A percentile compares a stretch with the other conserved stretches of the same genome.
Evolutionary conservation across 2,329 filamentous ascomycete species (phyloP).

Genomic region (Botrytis deweyae): DNA sequence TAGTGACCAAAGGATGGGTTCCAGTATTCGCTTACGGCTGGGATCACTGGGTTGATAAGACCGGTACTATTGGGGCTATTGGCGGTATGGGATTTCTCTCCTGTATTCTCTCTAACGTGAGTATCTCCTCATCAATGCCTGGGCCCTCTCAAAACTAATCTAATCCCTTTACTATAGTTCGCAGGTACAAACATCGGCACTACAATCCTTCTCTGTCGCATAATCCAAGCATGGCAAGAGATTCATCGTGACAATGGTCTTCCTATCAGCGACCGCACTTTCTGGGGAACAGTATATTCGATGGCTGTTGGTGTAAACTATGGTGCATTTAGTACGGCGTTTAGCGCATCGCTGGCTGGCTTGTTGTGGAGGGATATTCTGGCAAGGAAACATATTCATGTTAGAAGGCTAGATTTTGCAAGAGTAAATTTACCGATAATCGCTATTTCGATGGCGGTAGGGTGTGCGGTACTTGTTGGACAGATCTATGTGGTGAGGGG

Average conservation of each 20-base stretch:
- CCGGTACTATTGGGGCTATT: slow-evolving; percentile 65
- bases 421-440: slow-evolving; percentile 70
- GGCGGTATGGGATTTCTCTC: slow-evolving; percentile 73
- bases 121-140: slow-evolving; percentile 38
- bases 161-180: slow-evolving; percentile 50
- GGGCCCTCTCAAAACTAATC: slow-evolving; percentile 22
- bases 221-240: slow-evolving; percentile 66
- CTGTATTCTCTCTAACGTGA: slow-evolving; percentile 69
- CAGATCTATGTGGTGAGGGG: slow-evolving; percentile 60
- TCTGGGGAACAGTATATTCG: slow-evolving; percentile 72
- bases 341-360: slow-evolving; percentile 70
- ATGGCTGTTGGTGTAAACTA: slow-evolving; percentile 76
- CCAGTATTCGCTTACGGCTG: slow-evolving; percentile 71
- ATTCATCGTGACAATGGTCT: slow-evolving; percentile 52
- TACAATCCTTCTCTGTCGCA: slow-evolving; percentile 68
- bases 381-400: slow-evolving; percentile 63
- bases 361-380: slow-evolving; percentile 73
- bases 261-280: slow-evolving; percentile 61
- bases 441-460: slow-evolving; percentile 64
- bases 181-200: slow-evolving; percentile 76
- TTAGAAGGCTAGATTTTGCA: slow-evolving; percentile 64
- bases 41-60: slow-evolving; percentile 70
- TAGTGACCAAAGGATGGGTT: slow-evolving; percentile 74
- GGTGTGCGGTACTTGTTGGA: slow-evolving; percentile 59
- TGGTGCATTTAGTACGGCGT: slow-evolving; percentile 70